Evolutionary conservation across 2,329 filamentous ascomycete genomes (phyloP).

Genomic region (Coccinonectria pachysandricola): DNA sequence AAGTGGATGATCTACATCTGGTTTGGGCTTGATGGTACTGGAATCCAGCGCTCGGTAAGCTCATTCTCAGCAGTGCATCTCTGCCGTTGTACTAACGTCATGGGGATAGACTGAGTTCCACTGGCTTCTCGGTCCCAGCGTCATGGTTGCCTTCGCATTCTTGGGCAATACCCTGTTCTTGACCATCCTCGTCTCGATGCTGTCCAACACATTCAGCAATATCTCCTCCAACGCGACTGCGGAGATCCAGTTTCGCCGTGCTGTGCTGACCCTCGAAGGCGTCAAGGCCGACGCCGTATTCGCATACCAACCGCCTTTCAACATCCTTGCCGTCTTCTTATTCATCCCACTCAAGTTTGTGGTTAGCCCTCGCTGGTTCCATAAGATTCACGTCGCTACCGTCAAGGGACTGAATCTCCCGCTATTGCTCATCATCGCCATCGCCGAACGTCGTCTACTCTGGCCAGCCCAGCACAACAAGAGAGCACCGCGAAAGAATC

Average conservation of each 20-base stretch:
- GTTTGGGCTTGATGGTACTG: constrained; percentile 73
- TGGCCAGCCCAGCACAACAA: constrained; percentile 35
- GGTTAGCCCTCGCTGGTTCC: constrained; percentile 76
- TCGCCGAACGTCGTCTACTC: constrained; percentile 59
- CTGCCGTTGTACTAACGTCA: no score
- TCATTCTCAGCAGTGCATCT: background rate
- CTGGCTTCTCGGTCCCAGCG: constrained; percentile 62
- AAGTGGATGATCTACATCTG: constrained; percentile 94
- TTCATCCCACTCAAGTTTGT: constrained; percentile 69
- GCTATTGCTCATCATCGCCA: constrained; percentile 58
- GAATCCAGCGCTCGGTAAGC: constrained; percentile 46
- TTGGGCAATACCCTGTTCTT: constrained; percentile 80
- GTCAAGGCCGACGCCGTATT: constrained; percentile 80
- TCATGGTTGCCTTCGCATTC: constrained; percentile 80
- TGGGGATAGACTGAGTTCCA: constrained; percentile 61
- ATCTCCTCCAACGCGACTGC: constrained; percentile 67
- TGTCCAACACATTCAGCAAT: constrained; percentile 73
- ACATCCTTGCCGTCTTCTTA: constrained; percentile 64
- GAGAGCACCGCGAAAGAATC: constrained; percentile 21
- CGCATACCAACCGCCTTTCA: constrained; percentile 74
- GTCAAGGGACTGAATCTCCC: constrained; percentile 69
- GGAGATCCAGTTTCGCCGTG: constrained; percentile 75
- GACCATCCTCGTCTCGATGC: constrained; percentile 80
- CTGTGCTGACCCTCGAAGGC: constrained; percentile 74
- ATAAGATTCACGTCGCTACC: constrained; percentile 75